Percentiles rank a stretch among this genome's conserved stretches.
phyloP scores from a whole-genome alignment of 495 filamentous ascomycete genomes.

The Rhypophila decipiens region DNA sequence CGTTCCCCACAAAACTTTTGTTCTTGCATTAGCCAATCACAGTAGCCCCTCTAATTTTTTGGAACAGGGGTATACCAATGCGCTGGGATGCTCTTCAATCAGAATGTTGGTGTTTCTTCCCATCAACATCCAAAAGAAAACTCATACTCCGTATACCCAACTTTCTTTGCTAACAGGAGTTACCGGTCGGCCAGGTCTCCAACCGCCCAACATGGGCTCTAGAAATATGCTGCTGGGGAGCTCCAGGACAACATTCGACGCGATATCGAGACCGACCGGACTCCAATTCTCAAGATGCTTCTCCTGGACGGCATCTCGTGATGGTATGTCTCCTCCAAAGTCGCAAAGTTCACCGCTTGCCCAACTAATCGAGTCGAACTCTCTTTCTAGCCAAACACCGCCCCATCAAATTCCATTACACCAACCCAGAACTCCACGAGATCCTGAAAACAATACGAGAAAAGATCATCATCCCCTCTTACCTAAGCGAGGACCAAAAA shows the following conservation, averaged over 20 bases:
- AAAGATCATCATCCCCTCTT: constrained; percentile 58
- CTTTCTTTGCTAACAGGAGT: too few relatives aligned
- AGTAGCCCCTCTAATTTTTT: background rate
- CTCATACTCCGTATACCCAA: too few relatives aligned
- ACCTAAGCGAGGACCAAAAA: constrained; percentile 50
- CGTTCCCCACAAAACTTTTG: background rate
- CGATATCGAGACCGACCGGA: constrained; percentile 1
- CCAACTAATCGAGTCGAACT: background rate
- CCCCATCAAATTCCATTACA: constrained; percentile 22
- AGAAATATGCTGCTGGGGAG: constrained; percentile 16
- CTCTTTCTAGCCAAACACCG: background rate
- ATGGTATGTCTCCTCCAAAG: constrained; percentile 11
- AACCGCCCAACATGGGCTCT: constrained; percentile 8
- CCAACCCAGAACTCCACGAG: constrained; percentile 28
- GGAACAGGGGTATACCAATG: background rate
- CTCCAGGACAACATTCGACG: constrained; percentile 9
- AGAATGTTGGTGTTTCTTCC: too few relatives aligned
- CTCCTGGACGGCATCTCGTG: constrained; percentile 12
- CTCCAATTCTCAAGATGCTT: constrained; percentile 12
- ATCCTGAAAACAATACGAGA: constrained; percentile 49
- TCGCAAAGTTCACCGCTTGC: background rate
- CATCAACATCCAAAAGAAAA: too few relatives aligned
- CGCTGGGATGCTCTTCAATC: too few relatives aligned
- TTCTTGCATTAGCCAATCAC: constrained; percentile 4
- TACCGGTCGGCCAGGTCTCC: too few relatives aligned